Percentiles rank a stretch among this genome's conserved stretches.
Conservation (phyloP, 2,329 filamentous ascomycete genomes). For the Alternaria alternata region DNA sequence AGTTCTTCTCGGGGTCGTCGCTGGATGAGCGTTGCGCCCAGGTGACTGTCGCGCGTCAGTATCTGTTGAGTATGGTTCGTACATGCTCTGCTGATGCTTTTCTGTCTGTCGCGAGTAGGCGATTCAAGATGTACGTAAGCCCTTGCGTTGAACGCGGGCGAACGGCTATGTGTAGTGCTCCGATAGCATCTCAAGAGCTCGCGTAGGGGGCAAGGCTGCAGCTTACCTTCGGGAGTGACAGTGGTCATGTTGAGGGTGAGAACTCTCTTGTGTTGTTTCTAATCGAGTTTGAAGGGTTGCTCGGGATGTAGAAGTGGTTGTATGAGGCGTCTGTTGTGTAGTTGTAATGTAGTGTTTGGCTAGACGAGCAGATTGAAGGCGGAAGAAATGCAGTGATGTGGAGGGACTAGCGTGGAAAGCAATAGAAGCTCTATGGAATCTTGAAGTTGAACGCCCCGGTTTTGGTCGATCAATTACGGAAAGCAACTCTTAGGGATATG, state of each 20-base stretch:
- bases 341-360: conserved; percentile 29
- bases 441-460: conserved; percentile 31
- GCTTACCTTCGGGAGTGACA: conserved; percentile 53
- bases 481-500: conserved; percentile 7
- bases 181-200: conserved; percentile 4
- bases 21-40: conserved; percentile 96
- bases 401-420: conserved; percentile 51
- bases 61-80: not conserved
- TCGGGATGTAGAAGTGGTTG: conserved; percentile 3
- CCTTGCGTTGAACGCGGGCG: not conserved
- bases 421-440: conserved; percentile 50
- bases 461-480: conserved; percentile 25
- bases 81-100: conserved; percentile 14
- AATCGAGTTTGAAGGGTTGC: conserved; percentile 2
- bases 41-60: conserved; percentile 70
- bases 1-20: conserved; percentile 85
- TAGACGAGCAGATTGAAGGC: conserved; percentile 34
- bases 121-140: not conserved
- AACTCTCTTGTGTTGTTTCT: conserved; percentile 6
- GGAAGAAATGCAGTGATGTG: conserved; percentile 48
- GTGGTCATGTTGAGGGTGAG: conserved; percentile 38
- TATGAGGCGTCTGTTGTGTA: conserved; percentile 19
- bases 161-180: not conserved
- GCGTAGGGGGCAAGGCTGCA: conserved; percentile 32
- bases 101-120: not conserved